These are phyloP conservation scores for Scenedesmus sp. DNA, from an alignment of 163 green algal species.

Conservation along the genomic window DNA sequence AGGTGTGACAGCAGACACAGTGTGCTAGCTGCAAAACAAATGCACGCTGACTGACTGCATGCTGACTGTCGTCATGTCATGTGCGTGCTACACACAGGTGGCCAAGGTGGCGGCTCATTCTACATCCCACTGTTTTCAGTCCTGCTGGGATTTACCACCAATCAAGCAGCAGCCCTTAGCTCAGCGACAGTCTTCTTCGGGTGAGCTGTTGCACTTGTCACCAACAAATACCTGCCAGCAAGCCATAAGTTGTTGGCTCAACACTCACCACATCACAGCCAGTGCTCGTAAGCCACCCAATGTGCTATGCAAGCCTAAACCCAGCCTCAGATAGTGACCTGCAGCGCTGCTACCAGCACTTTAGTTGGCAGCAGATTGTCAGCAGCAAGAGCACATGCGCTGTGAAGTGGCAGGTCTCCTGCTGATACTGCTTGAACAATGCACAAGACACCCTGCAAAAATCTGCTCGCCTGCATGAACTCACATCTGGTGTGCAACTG, in stretches of 20 bases:
- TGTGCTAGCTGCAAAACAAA: no score
- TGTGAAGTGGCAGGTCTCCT: neutral
- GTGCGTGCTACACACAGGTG: neutral
- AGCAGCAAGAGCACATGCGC: neutral
- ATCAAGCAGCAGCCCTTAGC: slow-evolving; percentile 5
- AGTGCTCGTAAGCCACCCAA: neutral
- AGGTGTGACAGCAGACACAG: no score
- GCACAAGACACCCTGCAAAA: neutral
- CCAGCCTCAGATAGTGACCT: neutral
- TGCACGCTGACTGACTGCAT: no score
- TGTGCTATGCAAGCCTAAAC: neutral
- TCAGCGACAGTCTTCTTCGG: slow-evolving; percentile 11
- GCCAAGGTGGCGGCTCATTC: slow-evolving; percentile 17
- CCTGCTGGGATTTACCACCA: slow-evolving; percentile 11
- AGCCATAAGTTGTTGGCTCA: neutral
- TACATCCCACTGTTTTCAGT: slow-evolving; percentile 42
- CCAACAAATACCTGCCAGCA: neutral
- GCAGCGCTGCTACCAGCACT: neutral
- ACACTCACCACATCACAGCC: neutral
- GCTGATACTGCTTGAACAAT: neutral
- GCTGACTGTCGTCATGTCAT: no score
- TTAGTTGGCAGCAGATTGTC: neutral
- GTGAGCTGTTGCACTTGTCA: neutral
- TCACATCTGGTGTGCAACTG: neutral
- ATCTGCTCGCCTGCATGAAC: neutral